Percentiles rank a stretch among this genome's conserved stretches.
phyloP scores from a whole-genome alignment of 1,284 basidiomycete genomes.

The Fomitiporia mediterranea region DNA sequence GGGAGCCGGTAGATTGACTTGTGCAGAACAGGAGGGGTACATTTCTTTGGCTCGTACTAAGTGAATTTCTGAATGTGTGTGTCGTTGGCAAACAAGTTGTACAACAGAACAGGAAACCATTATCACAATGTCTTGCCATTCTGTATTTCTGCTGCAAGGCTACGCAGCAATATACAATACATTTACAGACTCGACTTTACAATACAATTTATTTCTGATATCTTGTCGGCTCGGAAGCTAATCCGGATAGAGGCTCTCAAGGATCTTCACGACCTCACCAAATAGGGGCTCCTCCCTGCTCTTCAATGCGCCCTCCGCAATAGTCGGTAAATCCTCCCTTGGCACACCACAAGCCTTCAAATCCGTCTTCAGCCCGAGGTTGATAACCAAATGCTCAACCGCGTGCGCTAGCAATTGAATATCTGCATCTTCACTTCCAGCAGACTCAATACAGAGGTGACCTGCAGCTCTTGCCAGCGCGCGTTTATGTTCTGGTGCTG shows the following conservation, averaged over 20 bases:
- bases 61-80: no score
- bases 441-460: constrained; percentile 52
- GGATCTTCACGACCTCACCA: constrained; percentile 39
- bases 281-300: constrained; percentile 34
- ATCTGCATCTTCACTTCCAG: constrained; percentile 57
- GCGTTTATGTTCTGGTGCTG: constrained; percentile 54
- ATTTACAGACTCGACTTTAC: no score
- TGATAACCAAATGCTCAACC: constrained; percentile 56
- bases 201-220: no score
- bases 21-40: no score
- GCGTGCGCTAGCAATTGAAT: constrained; percentile 46
- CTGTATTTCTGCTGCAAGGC: no score
- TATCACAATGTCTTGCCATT: no score
- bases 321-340: constrained; percentile 42
- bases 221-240: no score
- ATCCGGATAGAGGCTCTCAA: constrained; percentile 42
- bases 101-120: no score
- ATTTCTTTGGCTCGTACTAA: no score
- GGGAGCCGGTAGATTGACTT: constrained; percentile 30
- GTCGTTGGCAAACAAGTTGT: no score
- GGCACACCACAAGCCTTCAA: constrained; percentile 59
- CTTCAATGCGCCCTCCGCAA: constrained; percentile 48
- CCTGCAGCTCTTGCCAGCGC: constrained; percentile 50
- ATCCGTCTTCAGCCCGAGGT: constrained; percentile 53
- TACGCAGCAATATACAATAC: no score